Evolutionary conservation across 106 monocot species (phyloP).

Genomic region (Chionographis japonica): DNA sequence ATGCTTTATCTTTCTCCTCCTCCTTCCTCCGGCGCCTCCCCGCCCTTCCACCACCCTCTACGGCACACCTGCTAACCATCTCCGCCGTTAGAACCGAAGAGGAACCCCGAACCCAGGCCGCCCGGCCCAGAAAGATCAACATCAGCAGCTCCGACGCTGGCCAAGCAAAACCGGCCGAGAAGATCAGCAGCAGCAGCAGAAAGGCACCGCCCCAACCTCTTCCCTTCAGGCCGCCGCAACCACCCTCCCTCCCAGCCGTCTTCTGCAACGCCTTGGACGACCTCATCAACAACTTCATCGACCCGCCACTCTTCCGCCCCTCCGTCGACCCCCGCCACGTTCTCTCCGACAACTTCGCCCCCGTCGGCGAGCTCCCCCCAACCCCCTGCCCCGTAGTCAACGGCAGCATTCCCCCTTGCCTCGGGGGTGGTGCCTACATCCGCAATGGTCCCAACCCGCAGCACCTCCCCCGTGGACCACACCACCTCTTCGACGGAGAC

Average conservation of each 20-base stretch:
- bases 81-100: conserved; percentile 24
- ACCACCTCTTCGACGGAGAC: conserved; percentile 75
- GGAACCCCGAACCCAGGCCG: not conserved
- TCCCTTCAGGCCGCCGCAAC: not conserved
- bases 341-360: conserved; percentile 45
- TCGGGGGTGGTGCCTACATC: conserved; percentile 63
- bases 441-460: conserved; percentile 78
- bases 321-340: conserved; percentile 56
- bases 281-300: conserved; percentile 49
- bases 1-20: conserved; percentile 18
- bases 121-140: not conserved
- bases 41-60: not conserved
- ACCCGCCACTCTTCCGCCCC: conserved; percentile 38
- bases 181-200: not conserved
- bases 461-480: conserved; percentile 50
- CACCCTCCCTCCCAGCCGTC: conserved; percentile 17
- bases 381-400: conserved; percentile 41
- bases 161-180: not conserved
- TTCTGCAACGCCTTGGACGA: conserved; percentile 51
- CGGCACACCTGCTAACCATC: not conserved
- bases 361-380: conserved; percentile 55
- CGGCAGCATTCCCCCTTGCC: conserved; percentile 59
- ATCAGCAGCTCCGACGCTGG: not conserved
- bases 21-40: not conserved
- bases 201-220: not conserved